Evolutionary conservation across 116 monocot genomes (phyloP).

Genomic region (Thalassia testudinum): DNA sequence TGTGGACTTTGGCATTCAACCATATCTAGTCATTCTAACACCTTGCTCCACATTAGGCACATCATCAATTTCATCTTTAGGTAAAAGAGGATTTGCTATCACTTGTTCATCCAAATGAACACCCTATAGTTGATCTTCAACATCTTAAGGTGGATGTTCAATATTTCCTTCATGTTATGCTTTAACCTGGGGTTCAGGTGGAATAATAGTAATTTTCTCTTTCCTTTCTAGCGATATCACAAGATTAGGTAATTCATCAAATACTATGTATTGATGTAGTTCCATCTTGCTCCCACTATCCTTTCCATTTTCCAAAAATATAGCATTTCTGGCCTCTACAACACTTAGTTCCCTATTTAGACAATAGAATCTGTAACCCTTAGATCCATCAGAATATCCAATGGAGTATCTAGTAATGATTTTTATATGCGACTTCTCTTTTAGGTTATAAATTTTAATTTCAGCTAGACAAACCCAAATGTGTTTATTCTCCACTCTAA

Average conservation of each 20-base stretch:
- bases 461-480: conserved; percentile 14
- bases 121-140: no score
- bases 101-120: no score
- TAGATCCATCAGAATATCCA: background rate
- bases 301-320: conserved; percentile 7
- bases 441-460: conserved; percentile 1
- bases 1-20: background rate
- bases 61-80: background rate
- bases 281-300: conserved; percentile 1
- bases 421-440: conserved; percentile 2
- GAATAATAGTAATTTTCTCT: no score
- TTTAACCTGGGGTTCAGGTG: no score
- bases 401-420: background rate
- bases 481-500: background rate
- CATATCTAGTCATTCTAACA: background rate
- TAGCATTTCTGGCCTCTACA: conserved; percentile 6
- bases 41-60: background rate
- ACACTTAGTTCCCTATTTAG: background rate
- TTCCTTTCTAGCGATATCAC: no score
- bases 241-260: no score
- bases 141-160: no score
- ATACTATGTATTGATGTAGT: no score
- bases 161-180: no score
- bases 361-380: background rate
- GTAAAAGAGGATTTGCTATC: background rate